Conservation (phyloP, 768 basidiomycete genomes). For the Leucogyrophana mollusca region DNA sequence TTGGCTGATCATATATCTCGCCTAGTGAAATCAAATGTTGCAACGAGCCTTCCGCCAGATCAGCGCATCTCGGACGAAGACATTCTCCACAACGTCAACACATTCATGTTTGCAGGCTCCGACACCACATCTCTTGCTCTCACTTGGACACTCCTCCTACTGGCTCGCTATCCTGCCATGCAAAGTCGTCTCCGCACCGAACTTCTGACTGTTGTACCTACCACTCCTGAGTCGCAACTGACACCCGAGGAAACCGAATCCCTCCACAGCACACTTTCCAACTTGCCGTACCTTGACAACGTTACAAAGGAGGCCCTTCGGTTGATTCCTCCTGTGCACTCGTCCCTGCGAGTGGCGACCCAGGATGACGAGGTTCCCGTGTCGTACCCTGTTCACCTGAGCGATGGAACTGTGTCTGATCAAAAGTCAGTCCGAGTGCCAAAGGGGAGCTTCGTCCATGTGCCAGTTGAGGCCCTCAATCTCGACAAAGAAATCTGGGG, state of each 20-base stretch:
- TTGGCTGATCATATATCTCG: too few species aligned
- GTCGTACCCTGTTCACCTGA: conserved; percentile 54
- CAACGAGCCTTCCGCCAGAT: conserved; percentile 63
- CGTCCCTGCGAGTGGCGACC: conserved; percentile 75
- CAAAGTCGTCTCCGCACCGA: conserved; percentile 76
- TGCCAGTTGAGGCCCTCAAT: conserved; percentile 80
- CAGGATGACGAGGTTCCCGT: conserved; percentile 78
- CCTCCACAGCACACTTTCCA: conserved; percentile 51
- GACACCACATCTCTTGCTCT: conserved; percentile 82
- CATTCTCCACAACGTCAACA: conserved; percentile 82
- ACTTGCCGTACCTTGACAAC: conserved; percentile 72
- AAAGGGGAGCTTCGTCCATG: conserved; percentile 74
- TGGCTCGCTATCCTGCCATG: conserved; percentile 63
- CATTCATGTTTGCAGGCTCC: conserved; percentile 89
- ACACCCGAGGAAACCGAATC: conserved; percentile 67
- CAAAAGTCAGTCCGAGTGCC: conserved; percentile 46
- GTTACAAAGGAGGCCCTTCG: conserved; percentile 75
- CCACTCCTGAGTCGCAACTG: conserved; percentile 41
- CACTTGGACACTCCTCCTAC: conserved; percentile 80
- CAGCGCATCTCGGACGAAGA: conserved; percentile 86
- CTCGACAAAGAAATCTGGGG: conserved; percentile 80
- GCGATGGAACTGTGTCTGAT: conserved; percentile 44
- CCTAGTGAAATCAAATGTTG: conserved; percentile 80
- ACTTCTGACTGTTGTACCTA: conserved; percentile 46
- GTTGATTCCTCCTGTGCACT: conserved; percentile 79